A percentile compares a stretch with the other conserved stretches of the same genome.
These are phyloP conservation scores for Nemania sp. DNA, from an alignment of 2,329 filamentous ascomycete species.

Conservation along the genomic window DNA sequence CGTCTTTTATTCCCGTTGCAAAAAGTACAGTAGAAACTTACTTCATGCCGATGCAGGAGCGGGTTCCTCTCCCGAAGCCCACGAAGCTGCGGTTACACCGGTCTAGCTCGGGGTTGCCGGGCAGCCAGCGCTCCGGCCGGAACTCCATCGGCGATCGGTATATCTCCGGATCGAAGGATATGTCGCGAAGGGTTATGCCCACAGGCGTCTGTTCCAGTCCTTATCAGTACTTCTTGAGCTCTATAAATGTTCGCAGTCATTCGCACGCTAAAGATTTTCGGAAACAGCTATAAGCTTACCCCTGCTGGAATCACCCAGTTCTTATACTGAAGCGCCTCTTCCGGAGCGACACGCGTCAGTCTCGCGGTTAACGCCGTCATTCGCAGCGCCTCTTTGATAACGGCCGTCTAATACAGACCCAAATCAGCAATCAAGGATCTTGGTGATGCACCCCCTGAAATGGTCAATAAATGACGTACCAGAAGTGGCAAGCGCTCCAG, in stretches of 20 bases:
- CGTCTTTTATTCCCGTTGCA: no score
- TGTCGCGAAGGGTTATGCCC: slow-evolving; percentile 26
- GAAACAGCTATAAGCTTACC: slow-evolving; percentile 10
- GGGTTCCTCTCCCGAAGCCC: slow-evolving; percentile 22
- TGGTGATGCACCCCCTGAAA: not conserved
- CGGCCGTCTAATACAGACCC: slow-evolving; percentile 12
- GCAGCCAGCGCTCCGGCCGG: slow-evolving; percentile 25
- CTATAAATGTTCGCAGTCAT: no score
- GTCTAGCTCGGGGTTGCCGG: slow-evolving; percentile 24
- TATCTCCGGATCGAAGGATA: slow-evolving; percentile 25
- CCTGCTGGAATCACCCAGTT: slow-evolving; percentile 27
- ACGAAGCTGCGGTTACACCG: slow-evolving; percentile 19
- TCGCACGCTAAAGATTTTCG: not conserved
- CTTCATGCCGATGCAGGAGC: slow-evolving; percentile 27
- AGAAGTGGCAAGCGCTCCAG: slow-evolving; percentile 25
- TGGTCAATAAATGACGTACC: slow-evolving; percentile 1
- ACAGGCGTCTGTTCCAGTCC: slow-evolving; percentile 17
- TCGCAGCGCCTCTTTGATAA: slow-evolving; percentile 26
- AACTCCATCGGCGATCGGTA: slow-evolving; percentile 23
- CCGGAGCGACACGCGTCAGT: slow-evolving; percentile 21
- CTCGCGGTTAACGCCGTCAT: slow-evolving; percentile 18
- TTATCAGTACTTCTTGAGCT: not conserved
- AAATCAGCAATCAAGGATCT: not conserved
- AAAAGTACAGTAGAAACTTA: slow-evolving; percentile 7
- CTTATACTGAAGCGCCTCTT: slow-evolving; percentile 18